Evolutionary conservation across 2,329 filamentous ascomycete genomes (phyloP).

Genomic region (Venturia effusa): DNA sequence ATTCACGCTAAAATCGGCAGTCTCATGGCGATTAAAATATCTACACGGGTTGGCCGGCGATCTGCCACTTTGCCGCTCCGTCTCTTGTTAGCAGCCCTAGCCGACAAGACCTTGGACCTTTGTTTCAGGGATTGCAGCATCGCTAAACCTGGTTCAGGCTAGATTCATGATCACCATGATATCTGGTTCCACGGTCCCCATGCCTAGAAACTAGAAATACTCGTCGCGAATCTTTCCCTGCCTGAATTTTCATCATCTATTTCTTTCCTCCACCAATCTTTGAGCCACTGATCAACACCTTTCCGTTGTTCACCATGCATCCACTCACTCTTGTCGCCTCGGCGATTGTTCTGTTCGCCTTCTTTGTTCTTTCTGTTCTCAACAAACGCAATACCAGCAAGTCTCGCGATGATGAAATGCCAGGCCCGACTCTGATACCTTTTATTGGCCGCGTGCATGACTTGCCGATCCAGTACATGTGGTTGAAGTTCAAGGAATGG

Average conservation of each 20-base stretch:
- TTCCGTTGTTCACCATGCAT: conserved; percentile 24
- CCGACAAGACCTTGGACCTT: not conserved
- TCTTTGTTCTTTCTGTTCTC: conserved; percentile 4
- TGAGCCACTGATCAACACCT: not conserved
- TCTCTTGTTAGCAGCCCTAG: not conserved
- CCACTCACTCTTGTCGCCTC: conserved; percentile 27
- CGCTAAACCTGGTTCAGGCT: not conserved
- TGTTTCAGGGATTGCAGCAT: conserved; percentile 3
- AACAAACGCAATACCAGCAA: conserved; percentile 15
- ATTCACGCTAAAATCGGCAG: not conserved
- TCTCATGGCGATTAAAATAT: not conserved
- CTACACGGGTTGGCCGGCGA: not conserved
- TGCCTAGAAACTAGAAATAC: not conserved
- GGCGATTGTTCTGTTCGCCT: conserved; percentile 21
- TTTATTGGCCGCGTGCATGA: conserved; percentile 33
- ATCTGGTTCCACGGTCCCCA: not conserved
- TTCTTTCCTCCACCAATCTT: not conserved
- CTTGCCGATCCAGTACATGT: conserved; percentile 37
- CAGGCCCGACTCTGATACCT: conserved; percentile 29
- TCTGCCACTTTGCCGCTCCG: not conserved
- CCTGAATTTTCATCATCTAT: not conserved
- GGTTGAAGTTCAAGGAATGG: conserved; percentile 33
- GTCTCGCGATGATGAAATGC: conserved; percentile 23
- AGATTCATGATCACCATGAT: not conserved
- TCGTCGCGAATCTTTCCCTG: not conserved